A percentile compares a stretch with the other conserved stretches of the same genome.
Evolutionary conservation across 495 filamentous ascomycete species (phyloP).

Genomic region (Lepidopterella palustris): DNA sequence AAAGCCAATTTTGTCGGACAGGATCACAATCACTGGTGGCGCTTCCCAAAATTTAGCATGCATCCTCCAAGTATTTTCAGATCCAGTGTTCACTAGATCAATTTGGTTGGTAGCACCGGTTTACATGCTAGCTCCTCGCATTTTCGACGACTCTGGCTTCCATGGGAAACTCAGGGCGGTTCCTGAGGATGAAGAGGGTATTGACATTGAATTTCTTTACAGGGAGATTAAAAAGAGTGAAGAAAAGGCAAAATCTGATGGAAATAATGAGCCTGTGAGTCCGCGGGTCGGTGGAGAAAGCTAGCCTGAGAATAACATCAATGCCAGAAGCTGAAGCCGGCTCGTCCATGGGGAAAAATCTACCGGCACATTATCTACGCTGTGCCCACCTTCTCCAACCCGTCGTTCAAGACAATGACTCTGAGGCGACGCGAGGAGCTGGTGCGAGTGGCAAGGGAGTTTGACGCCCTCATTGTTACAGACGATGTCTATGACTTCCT

Average conservation of each 20-base stretch:
- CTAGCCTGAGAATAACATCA: constrained; percentile 5
- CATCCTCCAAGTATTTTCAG: constrained; percentile 67
- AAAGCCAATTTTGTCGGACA: constrained; percentile 34
- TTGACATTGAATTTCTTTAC: constrained; percentile 57
- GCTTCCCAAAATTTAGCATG: constrained; percentile 71
- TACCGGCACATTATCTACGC: constrained; percentile 82
- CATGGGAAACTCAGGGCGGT: constrained; percentile 54
- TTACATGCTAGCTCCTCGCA: constrained; percentile 69
- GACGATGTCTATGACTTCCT: constrained; percentile 92
- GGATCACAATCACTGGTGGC: constrained; percentile 76
- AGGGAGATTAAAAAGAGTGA: constrained; percentile 42
- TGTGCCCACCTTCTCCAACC: constrained; percentile 78
- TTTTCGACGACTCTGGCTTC: constrained; percentile 76
- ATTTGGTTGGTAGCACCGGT: constrained; percentile 77
- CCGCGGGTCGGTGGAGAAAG: neutral
- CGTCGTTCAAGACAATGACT: constrained; percentile 67
- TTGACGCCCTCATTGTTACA: constrained; percentile 70
- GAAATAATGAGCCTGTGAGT: constrained; percentile 29
- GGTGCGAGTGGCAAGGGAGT: constrained; percentile 60
- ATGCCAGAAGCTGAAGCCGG: constrained; percentile 17
- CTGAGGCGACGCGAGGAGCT: constrained; percentile 53
- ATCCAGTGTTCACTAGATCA: constrained; percentile 64
- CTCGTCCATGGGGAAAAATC: constrained; percentile 48
- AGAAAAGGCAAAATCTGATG: constrained; percentile 29
- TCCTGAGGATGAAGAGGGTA: constrained; percentile 66